Evolutionary conservation across 208 protist genomes (phyloP).

Genomic region (Trypanosoma boissoni): DNA sequence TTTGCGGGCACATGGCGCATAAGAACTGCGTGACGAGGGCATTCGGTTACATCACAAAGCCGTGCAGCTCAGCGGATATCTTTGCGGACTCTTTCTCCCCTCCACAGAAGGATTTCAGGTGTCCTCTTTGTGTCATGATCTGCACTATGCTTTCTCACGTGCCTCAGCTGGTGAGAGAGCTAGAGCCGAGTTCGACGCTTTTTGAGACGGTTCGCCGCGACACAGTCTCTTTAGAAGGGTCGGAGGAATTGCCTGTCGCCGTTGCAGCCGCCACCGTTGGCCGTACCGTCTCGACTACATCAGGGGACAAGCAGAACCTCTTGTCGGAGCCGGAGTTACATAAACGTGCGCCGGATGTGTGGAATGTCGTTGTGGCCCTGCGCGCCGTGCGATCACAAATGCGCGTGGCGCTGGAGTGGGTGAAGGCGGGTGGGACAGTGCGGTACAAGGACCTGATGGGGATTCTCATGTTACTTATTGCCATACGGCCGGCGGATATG

Average conservation of each 20-base stretch:
- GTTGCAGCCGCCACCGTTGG: conserved; percentile 50
- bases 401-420: conserved; percentile 46
- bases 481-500: conserved; percentile 22
- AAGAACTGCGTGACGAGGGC: conserved; percentile 53
- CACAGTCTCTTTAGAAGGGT: not conserved
- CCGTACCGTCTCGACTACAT: conserved; percentile 19
- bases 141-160: conserved; percentile 55
- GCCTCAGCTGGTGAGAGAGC: conserved; percentile 27
- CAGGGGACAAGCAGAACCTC: too few relatives aligned
- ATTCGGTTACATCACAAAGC: conserved; percentile 37
- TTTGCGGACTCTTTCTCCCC: conserved; percentile 30
- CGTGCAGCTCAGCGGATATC: conserved; percentile 21
- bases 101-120: conserved; percentile 51
- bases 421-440: conserved; percentile 47
- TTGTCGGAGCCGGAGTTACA: not conserved
- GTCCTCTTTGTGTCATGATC: conserved; percentile 69
- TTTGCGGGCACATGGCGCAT: conserved; percentile 73
- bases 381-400: conserved; percentile 43
- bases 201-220: conserved; percentile 19
- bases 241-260: not conserved
- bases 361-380: conserved; percentile 53
- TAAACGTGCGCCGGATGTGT: conserved; percentile 18
- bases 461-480: conserved; percentile 51
- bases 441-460: conserved; percentile 48
- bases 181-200: conserved; percentile 22